These are phyloP conservation scores for Phytophthora sp. DNA, from an alignment of 352 stramenopile species.

Conservation along the genomic window DNA sequence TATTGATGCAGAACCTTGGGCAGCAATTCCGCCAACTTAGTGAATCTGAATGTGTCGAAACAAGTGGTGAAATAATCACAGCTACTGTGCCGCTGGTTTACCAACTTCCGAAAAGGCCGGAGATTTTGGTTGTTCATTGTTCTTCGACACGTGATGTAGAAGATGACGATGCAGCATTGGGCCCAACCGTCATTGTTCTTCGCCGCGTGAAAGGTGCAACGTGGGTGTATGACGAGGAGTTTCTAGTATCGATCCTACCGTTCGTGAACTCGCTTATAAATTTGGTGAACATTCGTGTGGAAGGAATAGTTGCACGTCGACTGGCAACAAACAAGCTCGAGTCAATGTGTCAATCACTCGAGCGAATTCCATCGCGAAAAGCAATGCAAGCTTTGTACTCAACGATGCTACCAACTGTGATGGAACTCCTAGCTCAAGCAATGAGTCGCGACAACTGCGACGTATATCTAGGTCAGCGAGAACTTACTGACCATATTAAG, in stretches of 20 bases:
- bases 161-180: conserved; percentile 21
- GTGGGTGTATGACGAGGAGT: conserved; percentile 69
- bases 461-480: conserved; percentile 56
- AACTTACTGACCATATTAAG: conserved; percentile 11
- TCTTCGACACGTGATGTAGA: conserved; percentile 35
- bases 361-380: conserved; percentile 10
- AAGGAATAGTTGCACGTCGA: conserved; percentile 51
- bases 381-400: conserved; percentile 29
- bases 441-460: conserved; percentile 44
- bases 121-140: conserved; percentile 31
- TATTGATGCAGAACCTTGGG: conserved; percentile 10
- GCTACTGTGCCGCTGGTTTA: not conserved
- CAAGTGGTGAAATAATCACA: too few relatives aligned
- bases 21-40: not conserved
- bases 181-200: conserved; percentile 48
- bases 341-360: conserved; percentile 15
- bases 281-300: conserved; percentile 50
- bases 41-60: not conserved
- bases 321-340: conserved; percentile 33
- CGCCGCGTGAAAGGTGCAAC: conserved; percentile 48
- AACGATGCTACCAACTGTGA: conserved; percentile 19
- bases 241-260: conserved; percentile 49
- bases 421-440: conserved; percentile 38
- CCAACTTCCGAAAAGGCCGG: conserved; percentile 13
- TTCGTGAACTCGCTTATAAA: conserved; percentile 51